Evolutionary conservation across 129 eudicot genomes (phyloP), one percentile per base, ranked within the genome.

Genomic region (Sambucus nigra): DNA sequence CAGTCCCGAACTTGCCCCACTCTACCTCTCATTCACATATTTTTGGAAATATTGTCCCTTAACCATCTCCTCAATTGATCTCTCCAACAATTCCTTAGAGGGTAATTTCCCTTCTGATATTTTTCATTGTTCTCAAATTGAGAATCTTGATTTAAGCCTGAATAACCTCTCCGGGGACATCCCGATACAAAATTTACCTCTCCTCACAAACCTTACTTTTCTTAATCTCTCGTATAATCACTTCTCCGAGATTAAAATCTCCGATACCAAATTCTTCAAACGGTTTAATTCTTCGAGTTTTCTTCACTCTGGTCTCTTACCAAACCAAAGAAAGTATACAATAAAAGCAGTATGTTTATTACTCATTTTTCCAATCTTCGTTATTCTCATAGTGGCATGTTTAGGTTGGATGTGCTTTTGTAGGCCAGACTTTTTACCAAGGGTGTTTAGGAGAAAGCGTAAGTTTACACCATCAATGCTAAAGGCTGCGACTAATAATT

Each of bases 21-120:
- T 71, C 19, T 71, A 71, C 28, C 32, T 71, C 27, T 71, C 77
- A 7, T 71, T 71, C 68, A 25, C 67, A 0, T 71, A 59, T 58
- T 71, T 71, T 51, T 71, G 77, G 77, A 64, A 58, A 33, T 71
- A 57, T 47, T 65, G 77, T 16, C 77, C 77, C 53, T 65, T 59
- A 16, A 51, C 77, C 17, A 46, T 71, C 28, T 15, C 46, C 15
- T 55, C 55, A 44, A 65, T 71, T 25, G 72, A 71, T 40, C 60
- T 71, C 20, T 64, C 71, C 7, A 66, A 65, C 25, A 71, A 59
- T 54, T 51, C 67, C 2, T 22, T 71, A 15, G 52, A 38, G 23
- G 71, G 71, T 20, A 47, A 59, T 47, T 71, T 71, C 52, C 77
- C 77, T 20, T 15, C 39, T 23, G 72, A 71, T 15, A 35, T 71